Base-by-base conservation (phyloP, 306 rosid species). In the Oemleria cerasiformis region DNA sequence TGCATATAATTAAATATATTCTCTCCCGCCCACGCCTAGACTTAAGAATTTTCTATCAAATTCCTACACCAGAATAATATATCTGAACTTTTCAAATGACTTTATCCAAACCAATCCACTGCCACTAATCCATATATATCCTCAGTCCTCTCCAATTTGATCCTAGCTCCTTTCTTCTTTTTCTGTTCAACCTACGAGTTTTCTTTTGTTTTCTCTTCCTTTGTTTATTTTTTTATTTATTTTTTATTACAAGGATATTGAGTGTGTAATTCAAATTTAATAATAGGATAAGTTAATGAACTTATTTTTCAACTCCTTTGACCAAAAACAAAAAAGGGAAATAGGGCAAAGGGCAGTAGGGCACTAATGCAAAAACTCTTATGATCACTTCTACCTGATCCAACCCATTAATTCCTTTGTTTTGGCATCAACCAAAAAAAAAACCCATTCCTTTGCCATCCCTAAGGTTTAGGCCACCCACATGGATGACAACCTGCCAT, bases 401-500 rank as follows among this genome's bases (percentile, higher is more conserved):
- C 45, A 36, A 36, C n/a, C n/a, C n/a, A n/a, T n/a, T n/a, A n/a
- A n/a, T n/a, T n/a, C n/a, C n/a, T n/a, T n/a, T n/a, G n/a, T n/a
- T n/a, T n/a, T n/a, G n/a, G n/a, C n/a, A n/a, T n/a, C n/a, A n/a
- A n/a, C n/a, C n/a, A n/a, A n/a, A n/a, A n/a, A n/a, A n/a, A n/a
- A n/a, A 65, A 2, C 44, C 40, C 17, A 21, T 30, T 21, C 38
- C 19, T 39, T 4, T 53, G 63, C 63, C 50, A 68, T 67, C 73
- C 49, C 50, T 38, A 12, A 21, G 55, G 23, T 36, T 17, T 72
- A 36, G 73, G 64, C 53, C 73, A 78, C 64, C 77, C 73, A 65
- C 47, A 71, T 72, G 68, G 73, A 61, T 59, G 73, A 57, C 81
- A 65, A 67, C 54, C 57, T 30, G 23, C 80, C 80, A 80, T 70